Conservation (phyloP, 306 rosid genomes). For the Betula pendula region DNA sequence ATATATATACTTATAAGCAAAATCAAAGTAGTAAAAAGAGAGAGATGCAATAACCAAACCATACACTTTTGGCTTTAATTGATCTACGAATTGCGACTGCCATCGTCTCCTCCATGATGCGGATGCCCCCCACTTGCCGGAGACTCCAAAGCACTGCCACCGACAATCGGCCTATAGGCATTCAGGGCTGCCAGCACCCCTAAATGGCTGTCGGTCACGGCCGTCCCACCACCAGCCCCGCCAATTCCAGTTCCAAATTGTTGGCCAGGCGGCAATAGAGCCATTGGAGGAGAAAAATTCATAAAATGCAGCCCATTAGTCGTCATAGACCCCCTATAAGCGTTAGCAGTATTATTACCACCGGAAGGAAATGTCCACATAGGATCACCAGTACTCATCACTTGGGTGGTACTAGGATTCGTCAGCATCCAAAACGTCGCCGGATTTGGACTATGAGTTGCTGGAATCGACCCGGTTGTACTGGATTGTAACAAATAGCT, state of each 20-base stretch:
- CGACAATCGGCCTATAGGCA: conserved; percentile 53
- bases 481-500: conserved; percentile 68
- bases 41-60: conserved; percentile 33
- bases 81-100: conserved; percentile 49
- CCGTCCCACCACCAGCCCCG: neutral
- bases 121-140: conserved; percentile 37
- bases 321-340: conserved; percentile 52
- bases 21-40: conserved; percentile 14
- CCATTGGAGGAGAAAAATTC: conserved; percentile 80
- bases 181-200: conserved; percentile 74
- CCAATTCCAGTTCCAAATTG: conserved; percentile 46
- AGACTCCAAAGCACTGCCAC: conserved; percentile 37
- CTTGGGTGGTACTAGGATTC: conserved; percentile 45
- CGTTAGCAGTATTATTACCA: neutral
- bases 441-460: conserved; percentile 58
- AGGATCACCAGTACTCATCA: conserved; percentile 36
- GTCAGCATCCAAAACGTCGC: conserved; percentile 78
- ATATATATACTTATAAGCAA: conserved; percentile 36
- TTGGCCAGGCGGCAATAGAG: conserved; percentile 64
- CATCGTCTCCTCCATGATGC: conserved; percentile 51
- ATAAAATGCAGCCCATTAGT: conserved; percentile 71
- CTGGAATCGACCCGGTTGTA: conserved; percentile 60
- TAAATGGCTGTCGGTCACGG: conserved; percentile 57
- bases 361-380: conserved; percentile 51
- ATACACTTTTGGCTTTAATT: conserved; percentile 37